These are phyloP conservation scores for Aspergillus caelatus DNA, from an alignment of 2,329 filamentous ascomycete genomes.

Conservation along the genomic window DNA sequence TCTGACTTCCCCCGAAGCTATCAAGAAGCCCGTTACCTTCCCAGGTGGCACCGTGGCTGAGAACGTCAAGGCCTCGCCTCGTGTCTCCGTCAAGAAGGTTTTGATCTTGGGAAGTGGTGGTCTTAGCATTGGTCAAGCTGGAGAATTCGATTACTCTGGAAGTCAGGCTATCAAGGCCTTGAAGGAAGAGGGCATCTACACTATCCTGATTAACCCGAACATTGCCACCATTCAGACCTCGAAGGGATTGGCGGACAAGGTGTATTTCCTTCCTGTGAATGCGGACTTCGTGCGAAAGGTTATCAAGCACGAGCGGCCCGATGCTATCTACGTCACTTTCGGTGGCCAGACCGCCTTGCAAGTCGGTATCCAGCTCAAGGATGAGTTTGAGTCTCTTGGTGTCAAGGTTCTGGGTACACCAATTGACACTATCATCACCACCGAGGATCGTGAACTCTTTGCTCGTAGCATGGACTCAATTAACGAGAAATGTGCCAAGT, in stretches of 20 bases:
- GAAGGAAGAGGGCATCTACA: constrained; percentile 98
- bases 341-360: constrained; percentile 96
- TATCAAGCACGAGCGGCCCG: constrained; percentile 89
- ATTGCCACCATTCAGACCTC: constrained; percentile 99
- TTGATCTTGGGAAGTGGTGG: constrained; percentile 92
- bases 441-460: constrained; percentile 96
- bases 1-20: constrained; percentile 65
- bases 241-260: constrained; percentile 95
- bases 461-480: constrained; percentile 98
- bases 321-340: constrained; percentile 97
- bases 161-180: constrained; percentile 98
- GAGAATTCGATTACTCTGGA: constrained; percentile 98
- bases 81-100: constrained; percentile 88
- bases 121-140: constrained; percentile 94
- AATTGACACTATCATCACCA: constrained; percentile 97
- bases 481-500: constrained; percentile 96
- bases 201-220: constrained; percentile 97
- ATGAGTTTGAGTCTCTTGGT: constrained; percentile 90
- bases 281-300: constrained; percentile 97
- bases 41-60: constrained; percentile 81
- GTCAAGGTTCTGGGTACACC: constrained; percentile 95
- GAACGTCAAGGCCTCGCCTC: constrained; percentile 74
- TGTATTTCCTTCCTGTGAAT: constrained; percentile 97
- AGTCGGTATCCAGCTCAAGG: constrained; percentile 95
- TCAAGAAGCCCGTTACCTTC: constrained; percentile 78